These are phyloP conservation scores for Lentinula edodes DNA, from an alignment of 768 basidiomycete species.

Conservation along the genomic window DNA sequence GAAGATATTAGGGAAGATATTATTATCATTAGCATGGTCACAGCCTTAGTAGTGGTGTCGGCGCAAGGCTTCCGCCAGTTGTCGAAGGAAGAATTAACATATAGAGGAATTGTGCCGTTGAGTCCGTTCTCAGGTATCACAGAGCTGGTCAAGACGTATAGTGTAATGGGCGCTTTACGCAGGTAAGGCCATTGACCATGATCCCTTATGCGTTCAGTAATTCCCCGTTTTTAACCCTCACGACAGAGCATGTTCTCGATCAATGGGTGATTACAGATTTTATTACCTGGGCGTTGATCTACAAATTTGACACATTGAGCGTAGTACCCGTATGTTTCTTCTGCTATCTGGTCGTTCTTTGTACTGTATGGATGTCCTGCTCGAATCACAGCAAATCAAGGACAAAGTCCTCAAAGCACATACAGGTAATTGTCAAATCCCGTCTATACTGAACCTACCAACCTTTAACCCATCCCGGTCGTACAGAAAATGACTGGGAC, in stretches of 20 bases:
- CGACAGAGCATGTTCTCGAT: not conserved
- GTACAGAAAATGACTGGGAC: conserved; percentile 55
- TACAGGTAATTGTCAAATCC: conserved; percentile 33
- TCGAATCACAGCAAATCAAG: conserved; percentile 47
- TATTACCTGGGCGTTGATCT: conserved; percentile 45
- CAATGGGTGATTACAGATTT: conserved; percentile 32
- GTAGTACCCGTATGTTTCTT: conserved; percentile 46
- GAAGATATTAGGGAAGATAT: too few relatives aligned
- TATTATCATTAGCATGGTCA: conserved; percentile 82
- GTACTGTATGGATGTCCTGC: not conserved
- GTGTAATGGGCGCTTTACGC: conserved; percentile 55
- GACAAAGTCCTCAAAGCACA: conserved; percentile 70
- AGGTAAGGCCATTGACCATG: conserved; percentile 62
- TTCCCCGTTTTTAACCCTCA: conserved; percentile 19
- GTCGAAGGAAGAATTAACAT: conserved; percentile 32
- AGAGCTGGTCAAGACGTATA: conserved; percentile 62
- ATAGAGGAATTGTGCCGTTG: conserved; percentile 45
- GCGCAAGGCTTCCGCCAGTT: conserved; percentile 45
- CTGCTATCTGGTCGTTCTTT: not conserved
- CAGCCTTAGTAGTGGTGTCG: conserved; percentile 84
- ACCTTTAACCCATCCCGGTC: not conserved
- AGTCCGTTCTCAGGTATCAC: conserved; percentile 56
- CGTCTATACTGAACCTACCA: not conserved
- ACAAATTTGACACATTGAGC: conserved; percentile 59
- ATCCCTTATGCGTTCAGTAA: conserved; percentile 60